A percentile compares a stretch with the other conserved stretches of the same genome.
These are phyloP conservation scores for Paulinella micropora DNA, from an alignment of 78 protist genomes.

Conservation along the genomic window DNA sequence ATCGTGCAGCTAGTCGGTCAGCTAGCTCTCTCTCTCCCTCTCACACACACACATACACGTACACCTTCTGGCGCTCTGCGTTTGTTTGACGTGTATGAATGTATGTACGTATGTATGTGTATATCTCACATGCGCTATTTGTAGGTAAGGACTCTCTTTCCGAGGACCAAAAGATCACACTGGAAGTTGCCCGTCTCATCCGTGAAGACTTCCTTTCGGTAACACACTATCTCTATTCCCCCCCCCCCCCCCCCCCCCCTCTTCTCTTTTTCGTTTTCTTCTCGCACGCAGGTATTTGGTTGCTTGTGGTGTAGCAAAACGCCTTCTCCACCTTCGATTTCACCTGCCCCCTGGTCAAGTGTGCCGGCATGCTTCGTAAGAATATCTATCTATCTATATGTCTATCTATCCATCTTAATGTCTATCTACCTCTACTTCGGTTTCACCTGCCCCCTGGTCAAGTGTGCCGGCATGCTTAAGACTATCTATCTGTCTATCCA, in stretches of 20 bases:
- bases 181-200: conserved; percentile 78
- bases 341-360: conserved; percentile 97
- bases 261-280: neutral
- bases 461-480: too few relatives aligned
- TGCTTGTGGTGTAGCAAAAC: conserved; percentile 70
- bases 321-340: conserved; percentile 80
- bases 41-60: too few relatives aligned
- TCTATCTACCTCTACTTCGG: too few relatives aligned
- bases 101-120: neutral
- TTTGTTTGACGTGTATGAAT: too few relatives aligned
- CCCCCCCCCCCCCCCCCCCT: too few relatives aligned
- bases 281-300: neutral
- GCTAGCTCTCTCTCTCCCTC: too few relatives aligned
- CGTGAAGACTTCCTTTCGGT: conserved; percentile 95
- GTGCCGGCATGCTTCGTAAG: conserved; percentile 84
- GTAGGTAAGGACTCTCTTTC: conserved; percentile 88
- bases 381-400: conserved; percentile 45
- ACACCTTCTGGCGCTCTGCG: conserved; percentile 68
- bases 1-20: conserved; percentile 98
- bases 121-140: neutral
- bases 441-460: too few relatives aligned
- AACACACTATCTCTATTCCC: too few relatives aligned
- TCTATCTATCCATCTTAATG: neutral
- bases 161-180: conserved; percentile 81
- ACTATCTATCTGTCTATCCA: conserved; percentile 43